A percentile compares a stretch with the other conserved stretches of the same genome.
These are phyloP conservation scores for Tardiomyces blankii DNA, from an alignment of 1,139 yeast genomes.

Conservation along the genomic window DNA sequence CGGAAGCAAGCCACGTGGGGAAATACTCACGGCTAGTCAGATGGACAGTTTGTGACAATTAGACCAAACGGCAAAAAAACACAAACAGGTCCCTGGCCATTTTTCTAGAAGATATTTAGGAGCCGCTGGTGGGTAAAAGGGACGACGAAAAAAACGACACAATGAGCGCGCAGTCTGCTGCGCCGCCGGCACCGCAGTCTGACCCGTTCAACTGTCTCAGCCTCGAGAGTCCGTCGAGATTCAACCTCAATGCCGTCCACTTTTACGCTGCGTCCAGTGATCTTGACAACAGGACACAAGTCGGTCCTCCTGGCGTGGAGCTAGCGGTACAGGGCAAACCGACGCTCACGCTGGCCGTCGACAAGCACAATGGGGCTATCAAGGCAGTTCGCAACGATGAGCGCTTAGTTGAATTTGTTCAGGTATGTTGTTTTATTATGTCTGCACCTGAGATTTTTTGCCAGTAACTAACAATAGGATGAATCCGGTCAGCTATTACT, in stretches of 20 bases:
- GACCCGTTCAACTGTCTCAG: background rate
- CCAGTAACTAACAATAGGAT: background rate
- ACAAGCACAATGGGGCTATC: background rate
- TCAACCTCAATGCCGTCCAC: background rate
- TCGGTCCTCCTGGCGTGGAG: background rate
- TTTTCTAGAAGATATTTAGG: too few species aligned
- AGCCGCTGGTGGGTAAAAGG: too few species aligned
- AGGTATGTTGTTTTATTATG: background rate
- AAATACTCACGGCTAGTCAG: too few species aligned
- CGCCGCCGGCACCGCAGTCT: background rate
- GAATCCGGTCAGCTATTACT: constrained; percentile 3
- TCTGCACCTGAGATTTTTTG: background rate
- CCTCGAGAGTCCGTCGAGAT: background rate
- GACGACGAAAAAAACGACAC: background rate
- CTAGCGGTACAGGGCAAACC: background rate
- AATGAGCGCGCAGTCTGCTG: background rate
- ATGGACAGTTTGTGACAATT: too few species aligned
- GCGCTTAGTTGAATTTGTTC: background rate
- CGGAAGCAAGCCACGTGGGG: too few species aligned
- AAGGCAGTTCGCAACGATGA: background rate
- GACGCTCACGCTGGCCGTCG: background rate
- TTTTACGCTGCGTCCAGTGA: background rate
- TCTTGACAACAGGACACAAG: background rate
- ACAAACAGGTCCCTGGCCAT: too few species aligned
- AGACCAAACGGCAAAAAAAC: too few species aligned